phyloP scores from a whole-genome alignment of 106 monocot species.

The Alisma plantagoaquatica region DNA sequence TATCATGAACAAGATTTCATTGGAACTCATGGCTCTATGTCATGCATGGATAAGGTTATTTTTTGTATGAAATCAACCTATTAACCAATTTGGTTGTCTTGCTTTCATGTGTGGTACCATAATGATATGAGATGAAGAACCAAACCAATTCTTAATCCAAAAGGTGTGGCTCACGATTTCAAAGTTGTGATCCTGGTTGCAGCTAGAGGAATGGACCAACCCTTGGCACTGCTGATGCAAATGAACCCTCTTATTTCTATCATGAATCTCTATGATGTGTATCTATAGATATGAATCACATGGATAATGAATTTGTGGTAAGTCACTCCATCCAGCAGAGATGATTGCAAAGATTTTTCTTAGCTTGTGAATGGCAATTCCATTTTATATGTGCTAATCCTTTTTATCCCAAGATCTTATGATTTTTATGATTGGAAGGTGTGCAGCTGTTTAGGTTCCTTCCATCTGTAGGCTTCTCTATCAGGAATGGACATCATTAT shows the following conservation, averaged over 20 bases:
- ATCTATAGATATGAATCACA: slow-evolving; percentile 40
- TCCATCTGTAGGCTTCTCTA: slow-evolving; percentile 70
- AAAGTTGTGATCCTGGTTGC: slow-evolving; percentile 43
- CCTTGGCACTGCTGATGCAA: slow-evolving; percentile 38
- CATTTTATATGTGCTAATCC: background rate
- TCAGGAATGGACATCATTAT: slow-evolving; percentile 94
- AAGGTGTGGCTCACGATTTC: slow-evolving; percentile 36
- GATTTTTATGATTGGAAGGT: slow-evolving; percentile 32
- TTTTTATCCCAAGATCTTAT: background rate
- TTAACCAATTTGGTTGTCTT: background rate
- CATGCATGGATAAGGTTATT: too few relatives aligned
- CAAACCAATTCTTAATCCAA: slow-evolving; percentile 26
- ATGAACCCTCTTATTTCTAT: slow-evolving; percentile 40
- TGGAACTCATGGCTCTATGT: background rate
- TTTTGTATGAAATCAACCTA: background rate
- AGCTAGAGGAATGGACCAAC: slow-evolving; percentile 38
- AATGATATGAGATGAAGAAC: slow-evolving; percentile 4
- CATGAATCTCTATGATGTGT: slow-evolving; percentile 47
- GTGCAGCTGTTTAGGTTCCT: slow-evolving; percentile 76
- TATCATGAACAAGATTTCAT: background rate
- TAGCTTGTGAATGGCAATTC: background rate
- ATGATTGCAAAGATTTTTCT: background rate
- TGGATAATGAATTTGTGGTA: slow-evolving; percentile 49
- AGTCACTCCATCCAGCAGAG: background rate
- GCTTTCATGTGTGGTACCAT: slow-evolving; percentile 1